Base-by-base conservation (phyloP, 208 protist species). In the Acanthamoeba lenticulata region DNA sequence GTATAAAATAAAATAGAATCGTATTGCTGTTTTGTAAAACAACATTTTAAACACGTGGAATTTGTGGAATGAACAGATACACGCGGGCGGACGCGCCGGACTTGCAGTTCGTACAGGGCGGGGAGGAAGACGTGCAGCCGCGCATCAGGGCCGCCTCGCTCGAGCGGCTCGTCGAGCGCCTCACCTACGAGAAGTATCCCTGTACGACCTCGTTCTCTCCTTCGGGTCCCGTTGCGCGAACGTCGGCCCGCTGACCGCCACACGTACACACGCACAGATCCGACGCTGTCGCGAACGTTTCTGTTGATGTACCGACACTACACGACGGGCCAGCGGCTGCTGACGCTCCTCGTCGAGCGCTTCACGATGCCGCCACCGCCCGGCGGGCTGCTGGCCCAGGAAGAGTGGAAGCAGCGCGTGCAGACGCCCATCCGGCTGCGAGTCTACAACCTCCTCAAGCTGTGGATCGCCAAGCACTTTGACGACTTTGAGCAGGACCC, bases 161-260 rank as follows among this genome's bases (percentile, higher is more conserved):
- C 38, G 57, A 72, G 55, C 83, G 83, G 27, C n/a, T 90, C 49
- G 83, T 90, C 17, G 83, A 90, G 42, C 17, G 83, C 9, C 19
- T 90, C 2, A 90, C 83, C 83, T 90, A 90, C 36, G 83, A 90
- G 19, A 90, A 90, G 52, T 90, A 90, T 32, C 83, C 83, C 55
- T 90, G 83, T 90, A 90, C 57, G 83, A 11, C n/a, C 65, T 38
- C 34, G 7, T 38, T 77, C n/a, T 38, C 27, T 77, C 27, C 74
- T 40, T 36, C 34, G 1, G 19, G 57, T 15, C 11, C 7, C 13
- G 11, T 81, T 15, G 24, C 49, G 62, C 72, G 0, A 19, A 6
- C 17, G 4, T 24, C 2, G 7, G 2, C 42, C 5, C 40, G 7
- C 34, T 38, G 21, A 60, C 52, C 0, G 2, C 2, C 52, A 57